phyloP scores from a whole-genome alignment of 1,284 basidiomycete genomes.

The Fistulina hepatica region DNA sequence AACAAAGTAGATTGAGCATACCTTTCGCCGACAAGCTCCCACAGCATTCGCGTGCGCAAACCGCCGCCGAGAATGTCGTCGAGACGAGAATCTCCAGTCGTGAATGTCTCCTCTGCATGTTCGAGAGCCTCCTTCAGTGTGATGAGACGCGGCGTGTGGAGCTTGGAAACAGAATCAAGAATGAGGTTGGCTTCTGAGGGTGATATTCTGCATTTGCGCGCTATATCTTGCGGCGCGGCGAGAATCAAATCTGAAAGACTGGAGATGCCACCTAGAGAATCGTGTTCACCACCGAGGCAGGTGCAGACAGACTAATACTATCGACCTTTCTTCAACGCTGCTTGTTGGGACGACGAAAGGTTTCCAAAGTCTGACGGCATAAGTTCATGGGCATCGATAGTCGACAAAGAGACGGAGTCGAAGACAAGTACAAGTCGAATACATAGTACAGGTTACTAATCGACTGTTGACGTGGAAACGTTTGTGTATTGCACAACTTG shows the following conservation, averaged over 20 bases:
- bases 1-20: constrained; percentile 22
- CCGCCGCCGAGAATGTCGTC: constrained; percentile 68
- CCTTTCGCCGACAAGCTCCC: constrained; percentile 86
- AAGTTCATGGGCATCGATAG: too few relatives aligned
- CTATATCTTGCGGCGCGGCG: constrained; percentile 35
- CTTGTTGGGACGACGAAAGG: not conserved
- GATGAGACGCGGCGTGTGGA: constrained; percentile 23
- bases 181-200: constrained; percentile 38
- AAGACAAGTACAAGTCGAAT: too few relatives aligned
- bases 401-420: too few relatives aligned
- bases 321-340: constrained; percentile 21
- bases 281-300: not conserved
- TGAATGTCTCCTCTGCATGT: constrained; percentile 35
- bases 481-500: too few relatives aligned
- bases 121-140: constrained; percentile 24
- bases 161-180: constrained; percentile 34
- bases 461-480: too few relatives aligned
- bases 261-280: constrained; percentile 30
- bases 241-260: constrained; percentile 42
- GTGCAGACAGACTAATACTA: not conserved
- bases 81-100: constrained; percentile 59
- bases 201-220: constrained; percentile 41
- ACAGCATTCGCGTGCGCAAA: constrained; percentile 63
- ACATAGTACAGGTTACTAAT: too few relatives aligned
- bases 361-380: not conserved